phyloP scores from a whole-genome alignment of 192 early-diverging fungal species.

The Spizellomyces punctatus region DNA sequence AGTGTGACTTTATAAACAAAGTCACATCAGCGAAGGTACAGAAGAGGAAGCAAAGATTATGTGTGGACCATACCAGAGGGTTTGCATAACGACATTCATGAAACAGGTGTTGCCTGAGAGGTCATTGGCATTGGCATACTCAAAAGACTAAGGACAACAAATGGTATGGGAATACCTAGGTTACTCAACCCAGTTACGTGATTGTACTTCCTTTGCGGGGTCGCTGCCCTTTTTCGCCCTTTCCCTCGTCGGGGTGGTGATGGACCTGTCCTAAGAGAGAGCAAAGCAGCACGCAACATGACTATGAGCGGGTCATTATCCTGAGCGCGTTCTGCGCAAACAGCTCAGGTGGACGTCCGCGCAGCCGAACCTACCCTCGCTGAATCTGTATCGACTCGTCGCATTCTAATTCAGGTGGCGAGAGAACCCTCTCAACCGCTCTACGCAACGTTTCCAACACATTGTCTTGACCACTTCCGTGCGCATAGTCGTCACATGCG shows the following conservation, averaged over 20 bases:
- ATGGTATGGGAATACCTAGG: slow-evolving; percentile 1
- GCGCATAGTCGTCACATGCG: slow-evolving; percentile 29
- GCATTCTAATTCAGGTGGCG: slow-evolving; percentile 6
- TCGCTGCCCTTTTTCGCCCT: background rate
- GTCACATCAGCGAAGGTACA: background rate
- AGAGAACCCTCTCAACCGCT: slow-evolving; percentile 4
- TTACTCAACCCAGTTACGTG: slow-evolving; percentile 34
- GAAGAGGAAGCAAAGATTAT: background rate
- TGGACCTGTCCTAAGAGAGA: too few species aligned
- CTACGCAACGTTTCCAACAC: slow-evolving; percentile 19
- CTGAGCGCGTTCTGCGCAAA: too few species aligned
- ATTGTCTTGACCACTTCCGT: slow-evolving; percentile 18
- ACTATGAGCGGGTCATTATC: too few species aligned
- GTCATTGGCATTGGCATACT: background rate
- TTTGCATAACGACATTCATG: slow-evolving; percentile 34
- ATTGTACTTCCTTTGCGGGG: slow-evolving; percentile 1
- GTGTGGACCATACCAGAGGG: background rate
- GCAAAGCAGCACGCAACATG: too few species aligned
- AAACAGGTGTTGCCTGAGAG: slow-evolving; percentile 31
- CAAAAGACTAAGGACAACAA: background rate
- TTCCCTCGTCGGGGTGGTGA: background rate
- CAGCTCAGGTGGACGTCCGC: too few species aligned
- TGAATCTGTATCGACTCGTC: background rate
- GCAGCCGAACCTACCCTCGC: too few species aligned
- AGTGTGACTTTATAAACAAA: slow-evolving; percentile 17